Percentiles rank a stretch among this genome's conserved stretches.
Conservation (phyloP, 2,329 filamentous ascomycete genomes). For the Grosmannia huntii region DNA sequence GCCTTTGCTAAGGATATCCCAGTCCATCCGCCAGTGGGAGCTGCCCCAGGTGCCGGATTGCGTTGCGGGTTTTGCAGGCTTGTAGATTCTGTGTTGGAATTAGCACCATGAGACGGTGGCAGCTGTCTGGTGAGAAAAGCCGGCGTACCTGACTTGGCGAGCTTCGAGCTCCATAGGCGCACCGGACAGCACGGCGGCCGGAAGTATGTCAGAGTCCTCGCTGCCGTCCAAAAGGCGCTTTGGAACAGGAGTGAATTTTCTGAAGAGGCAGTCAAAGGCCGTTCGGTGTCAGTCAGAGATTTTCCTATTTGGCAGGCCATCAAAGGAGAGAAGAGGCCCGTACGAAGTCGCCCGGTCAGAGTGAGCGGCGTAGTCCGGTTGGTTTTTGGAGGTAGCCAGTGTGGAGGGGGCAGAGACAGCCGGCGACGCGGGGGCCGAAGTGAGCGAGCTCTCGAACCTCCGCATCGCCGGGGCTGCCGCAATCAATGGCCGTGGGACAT, state of each 20-base stretch:
- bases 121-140: background rate
- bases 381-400: conserved; percentile 35
- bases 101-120: background rate
- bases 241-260: conserved; percentile 82
- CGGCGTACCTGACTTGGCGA: conserved; percentile 72
- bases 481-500: conserved; percentile 13
- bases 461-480: conserved; percentile 28
- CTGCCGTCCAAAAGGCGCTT: conserved; percentile 83
- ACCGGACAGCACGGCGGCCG: conserved; percentile 79
- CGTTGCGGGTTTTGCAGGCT: conserved; percentile 83
- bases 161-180: conserved; percentile 90
- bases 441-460: conserved; percentile 41
- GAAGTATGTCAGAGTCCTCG: conserved; percentile 60
- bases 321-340: conserved; percentile 17
- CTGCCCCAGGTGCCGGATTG: conserved; percentile 83
- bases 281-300: background rate
- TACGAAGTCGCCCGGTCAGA: conserved; percentile 89
- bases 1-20: conserved; percentile 85
- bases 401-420: conserved; percentile 20
- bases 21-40: conserved; percentile 93
- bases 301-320: background rate
- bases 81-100: conserved; percentile 62
- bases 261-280: conserved; percentile 21
- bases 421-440: conserved; percentile 26
- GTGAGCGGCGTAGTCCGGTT: conserved; percentile 69